Base-by-base conservation (phyloP, 257 asterid genomes). In the Osmanthus fragrans region DNA sequence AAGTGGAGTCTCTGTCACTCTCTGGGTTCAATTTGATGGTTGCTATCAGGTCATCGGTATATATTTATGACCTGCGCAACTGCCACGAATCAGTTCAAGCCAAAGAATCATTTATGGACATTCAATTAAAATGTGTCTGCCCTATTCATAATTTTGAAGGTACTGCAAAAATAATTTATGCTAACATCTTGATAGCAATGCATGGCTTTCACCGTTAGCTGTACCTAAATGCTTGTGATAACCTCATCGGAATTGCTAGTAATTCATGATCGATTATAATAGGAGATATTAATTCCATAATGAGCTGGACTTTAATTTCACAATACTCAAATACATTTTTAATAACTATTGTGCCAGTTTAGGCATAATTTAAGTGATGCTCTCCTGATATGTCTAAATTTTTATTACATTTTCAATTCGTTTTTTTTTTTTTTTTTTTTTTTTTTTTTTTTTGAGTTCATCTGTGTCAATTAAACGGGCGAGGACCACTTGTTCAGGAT, bases 1-100 rank as follows among this genome's bases (percentile, higher is more conserved):
- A 84, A 80, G 96, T 86, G 65, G 96, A 89, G 82, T 92, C 98
- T 37, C 81, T 96, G 83, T 83, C 98, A 45, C 87, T 93, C 42
- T 84, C 88, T 42, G 96, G 90, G 21, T 86, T 82, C 71, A 85
- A 64, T 77, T 87, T 96, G 90, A 85, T 85, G 86, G 87, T 90
- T 81, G 93, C 97, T 79, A 84, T 83, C 78, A 88, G 85, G 76
- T 85, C 98, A 64, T 82, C 90, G 3, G 92, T 96, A 75, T 78
- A 68, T 75, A 70, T 86, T 54, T 85, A 89, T 81, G 99, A 96
- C 86, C 36, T 96, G 85, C 97, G 99, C 37, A 75, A 73, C 85
- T 80, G 86, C 73, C 70, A 72, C 77, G 74, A 74, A 25, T 73
- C 83, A 49, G 86, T 82, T 80, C 86, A 82, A 80, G 78, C 82